Conservation (phyloP, 192 early-diverging fungal genomes). For the Podochytrium sp. region DNA sequence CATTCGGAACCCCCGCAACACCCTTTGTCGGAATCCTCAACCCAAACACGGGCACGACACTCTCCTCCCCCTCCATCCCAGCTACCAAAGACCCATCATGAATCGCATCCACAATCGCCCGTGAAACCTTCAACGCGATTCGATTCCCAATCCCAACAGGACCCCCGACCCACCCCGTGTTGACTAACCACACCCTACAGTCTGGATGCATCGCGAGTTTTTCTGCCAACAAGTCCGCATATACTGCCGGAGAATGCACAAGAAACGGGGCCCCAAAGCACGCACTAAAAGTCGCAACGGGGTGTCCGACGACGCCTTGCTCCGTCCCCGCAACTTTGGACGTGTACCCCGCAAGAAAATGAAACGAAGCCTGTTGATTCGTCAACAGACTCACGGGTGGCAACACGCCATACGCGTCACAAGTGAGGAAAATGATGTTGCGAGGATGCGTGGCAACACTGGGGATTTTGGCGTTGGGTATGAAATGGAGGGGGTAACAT, state of each 20-base stretch:
- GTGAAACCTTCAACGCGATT: conserved; percentile 87
- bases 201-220: conserved; percentile 74
- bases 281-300: conserved; percentile 84
- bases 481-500: conserved; percentile 87
- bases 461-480: conserved; percentile 86
- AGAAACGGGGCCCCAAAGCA: conserved; percentile 93
- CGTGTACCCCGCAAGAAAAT: conserved; percentile 91
- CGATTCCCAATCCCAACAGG: conserved; percentile 61
- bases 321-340: conserved; percentile 67
- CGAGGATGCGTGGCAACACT: conserved; percentile 82
- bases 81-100: too few relatives aligned
- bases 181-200: conserved; percentile 83
- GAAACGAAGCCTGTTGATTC: conserved; percentile 85
- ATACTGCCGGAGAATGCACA: conserved; percentile 85
- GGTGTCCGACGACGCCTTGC: conserved; percentile 77
- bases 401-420: conserved; percentile 91
- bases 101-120: conserved; percentile 90
- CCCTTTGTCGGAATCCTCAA: conserved; percentile 76
- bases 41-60: conserved; percentile 84
- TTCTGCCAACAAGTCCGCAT: conserved; percentile 86
- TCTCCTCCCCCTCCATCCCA: too few relatives aligned
- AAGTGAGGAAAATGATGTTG: conserved; percentile 92
- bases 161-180: conserved; percentile 92
- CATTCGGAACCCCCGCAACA: conserved; percentile 69
- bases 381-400: conserved; percentile 82